Conservation (phyloP, 179 eudicot genomes). For the Carnegiea gigantea region DNA sequence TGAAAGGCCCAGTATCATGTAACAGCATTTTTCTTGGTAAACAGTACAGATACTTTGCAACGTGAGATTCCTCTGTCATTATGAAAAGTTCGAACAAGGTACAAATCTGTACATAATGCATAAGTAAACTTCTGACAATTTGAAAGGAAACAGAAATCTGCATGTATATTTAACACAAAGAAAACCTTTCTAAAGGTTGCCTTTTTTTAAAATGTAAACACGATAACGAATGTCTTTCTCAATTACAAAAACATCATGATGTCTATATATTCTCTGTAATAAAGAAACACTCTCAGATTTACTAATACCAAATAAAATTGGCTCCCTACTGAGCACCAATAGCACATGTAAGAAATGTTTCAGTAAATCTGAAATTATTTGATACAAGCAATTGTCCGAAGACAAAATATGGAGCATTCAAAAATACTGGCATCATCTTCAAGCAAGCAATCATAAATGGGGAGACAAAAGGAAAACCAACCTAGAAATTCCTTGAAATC, state of each 20-base stretch:
- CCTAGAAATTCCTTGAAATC: conserved; percentile 86
- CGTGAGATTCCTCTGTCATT: too few relatives aligned
- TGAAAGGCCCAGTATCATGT: too few relatives aligned
- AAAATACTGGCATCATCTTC: not conserved
- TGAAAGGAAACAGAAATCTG: too few relatives aligned
- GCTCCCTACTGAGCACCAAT: not conserved
- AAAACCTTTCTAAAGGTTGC: too few relatives aligned
- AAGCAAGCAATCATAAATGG: not conserved
- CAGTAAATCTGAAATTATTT: not conserved
- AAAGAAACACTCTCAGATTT: not conserved
- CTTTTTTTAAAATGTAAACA: too few relatives aligned
- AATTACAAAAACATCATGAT: not conserved
- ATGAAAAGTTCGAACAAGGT: too few relatives aligned
- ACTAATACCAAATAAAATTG: not conserved
- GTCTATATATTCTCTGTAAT: not conserved
- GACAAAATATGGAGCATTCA: not conserved
- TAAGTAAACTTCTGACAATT: too few relatives aligned
- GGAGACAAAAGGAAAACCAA: conserved; percentile 22
- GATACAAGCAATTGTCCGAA: not conserved
- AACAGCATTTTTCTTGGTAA: too few relatives aligned
- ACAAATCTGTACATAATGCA: too few relatives aligned
- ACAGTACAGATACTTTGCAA: too few relatives aligned
- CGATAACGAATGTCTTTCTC: too few relatives aligned
- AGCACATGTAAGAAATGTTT: not conserved
- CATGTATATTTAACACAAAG: too few relatives aligned